Conservation (phyloP, 306 rosid genomes). For the Bauhinia variegata region DNA sequence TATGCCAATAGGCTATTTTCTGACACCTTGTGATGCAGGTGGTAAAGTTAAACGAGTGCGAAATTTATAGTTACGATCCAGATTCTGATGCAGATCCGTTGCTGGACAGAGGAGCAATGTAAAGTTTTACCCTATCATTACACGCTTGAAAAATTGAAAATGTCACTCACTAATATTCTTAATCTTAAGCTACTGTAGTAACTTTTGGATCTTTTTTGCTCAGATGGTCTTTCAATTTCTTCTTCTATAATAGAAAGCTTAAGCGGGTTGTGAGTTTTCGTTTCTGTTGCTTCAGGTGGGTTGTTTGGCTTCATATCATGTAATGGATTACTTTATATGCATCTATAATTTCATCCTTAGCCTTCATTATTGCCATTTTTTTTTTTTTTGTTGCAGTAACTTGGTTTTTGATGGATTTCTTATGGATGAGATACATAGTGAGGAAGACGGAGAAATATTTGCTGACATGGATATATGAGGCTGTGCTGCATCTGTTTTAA, state of each 20-base stretch:
- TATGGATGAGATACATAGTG: constrained; percentile 46
- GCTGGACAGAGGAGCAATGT: constrained; percentile 83
- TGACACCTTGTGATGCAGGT: constrained; percentile 63
- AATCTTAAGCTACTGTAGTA: constrained; percentile 17
- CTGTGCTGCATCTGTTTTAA: constrained; percentile 19
- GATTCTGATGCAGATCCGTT: constrained; percentile 84
- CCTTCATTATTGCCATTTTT: constrained; percentile 13
- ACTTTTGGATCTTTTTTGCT: constrained; percentile 27
- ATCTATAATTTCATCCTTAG: constrained; percentile 17
- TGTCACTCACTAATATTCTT: neutral
- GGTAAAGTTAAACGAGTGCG: constrained; percentile 72
- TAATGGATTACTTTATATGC: constrained; percentile 5
- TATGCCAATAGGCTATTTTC: constrained; percentile 37
- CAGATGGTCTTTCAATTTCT: constrained; percentile 96
- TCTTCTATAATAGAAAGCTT: constrained; percentile 86
- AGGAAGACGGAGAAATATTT: constrained; percentile 81
- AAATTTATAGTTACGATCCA: constrained; percentile 82
- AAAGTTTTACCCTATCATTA: constrained; percentile 28
- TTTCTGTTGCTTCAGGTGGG: constrained; percentile 86
- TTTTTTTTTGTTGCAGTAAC: constrained; percentile 53
- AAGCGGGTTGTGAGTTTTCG: constrained; percentile 84
- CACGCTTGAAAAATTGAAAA: constrained; percentile 5
- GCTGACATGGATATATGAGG: constrained; percentile 86
- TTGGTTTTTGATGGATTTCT: constrained; percentile 69
- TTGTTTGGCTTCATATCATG: neutral